phyloP scores from a whole-genome alignment of 177 flowering plant genomes.

The Viscum album region DNA sequence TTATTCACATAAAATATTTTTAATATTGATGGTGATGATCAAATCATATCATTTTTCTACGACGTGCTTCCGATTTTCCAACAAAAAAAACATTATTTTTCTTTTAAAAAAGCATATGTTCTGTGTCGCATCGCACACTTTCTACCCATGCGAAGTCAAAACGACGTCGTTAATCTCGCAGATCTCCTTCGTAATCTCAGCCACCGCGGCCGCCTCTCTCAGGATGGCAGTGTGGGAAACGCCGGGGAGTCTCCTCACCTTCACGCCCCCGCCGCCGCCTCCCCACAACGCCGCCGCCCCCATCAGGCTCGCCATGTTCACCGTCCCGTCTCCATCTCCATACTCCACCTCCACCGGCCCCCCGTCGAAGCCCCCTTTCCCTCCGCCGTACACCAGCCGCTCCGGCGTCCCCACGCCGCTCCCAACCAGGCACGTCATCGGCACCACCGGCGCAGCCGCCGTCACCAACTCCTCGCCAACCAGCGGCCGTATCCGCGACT shows the following conservation, averaged over 20 bases:
- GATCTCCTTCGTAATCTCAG: constrained; percentile 34
- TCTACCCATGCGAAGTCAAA: too few species aligned
- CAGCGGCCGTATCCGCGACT: constrained; percentile 45
- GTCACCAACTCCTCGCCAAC: constrained; percentile 29
- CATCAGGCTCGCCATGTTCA: constrained; percentile 64
- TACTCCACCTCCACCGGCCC: constrained; percentile 50
- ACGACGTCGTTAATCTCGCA: constrained; percentile 33
- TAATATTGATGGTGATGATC: too few species aligned
- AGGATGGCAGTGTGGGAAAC: constrained; percentile 57
- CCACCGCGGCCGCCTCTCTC: constrained; percentile 35
- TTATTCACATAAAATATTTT: too few species aligned
- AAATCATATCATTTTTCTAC: too few species aligned
- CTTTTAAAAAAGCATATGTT: too few species aligned
- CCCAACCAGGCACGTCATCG: constrained; percentile 66
- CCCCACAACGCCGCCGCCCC: constrained; percentile 45
- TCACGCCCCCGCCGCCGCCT: constrained; percentile 17
- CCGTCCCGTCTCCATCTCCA: constrained; percentile 98
- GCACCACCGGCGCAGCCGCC: constrained; percentile 44
- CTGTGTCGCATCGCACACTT: too few species aligned
- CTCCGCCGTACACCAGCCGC: constrained; percentile 45
- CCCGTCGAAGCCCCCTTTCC: constrained; percentile 42
- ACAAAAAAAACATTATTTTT: too few species aligned
- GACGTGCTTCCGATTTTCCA: too few species aligned
- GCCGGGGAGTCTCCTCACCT: constrained; percentile 29
- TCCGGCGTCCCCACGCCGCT: constrained; percentile 53